phyloP scores from a whole-genome alignment of 805 yeast genomes.

The Candida tammaniensis region DNA sequence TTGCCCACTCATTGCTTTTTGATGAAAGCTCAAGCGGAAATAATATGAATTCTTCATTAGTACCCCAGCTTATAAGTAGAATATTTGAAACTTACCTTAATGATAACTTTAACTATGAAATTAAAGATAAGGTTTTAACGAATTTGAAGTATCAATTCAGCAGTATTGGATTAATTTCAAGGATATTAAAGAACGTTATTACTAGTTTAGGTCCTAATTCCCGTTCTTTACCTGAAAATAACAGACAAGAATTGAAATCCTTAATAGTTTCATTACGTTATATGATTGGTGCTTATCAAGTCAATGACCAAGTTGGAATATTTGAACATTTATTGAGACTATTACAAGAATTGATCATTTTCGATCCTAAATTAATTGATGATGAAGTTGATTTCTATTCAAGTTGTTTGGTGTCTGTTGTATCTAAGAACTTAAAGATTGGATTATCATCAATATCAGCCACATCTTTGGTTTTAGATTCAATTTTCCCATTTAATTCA shows the following conservation, averaged over 20 bases:
- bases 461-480: conserved; percentile 37
- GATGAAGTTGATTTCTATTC: conserved; percentile 30
- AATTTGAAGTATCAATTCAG: conserved; percentile 33
- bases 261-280: conserved; percentile 26
- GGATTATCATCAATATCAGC: conserved; percentile 32
- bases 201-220: conserved; percentile 40
- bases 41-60: conserved; percentile 36
- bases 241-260: conserved; percentile 22
- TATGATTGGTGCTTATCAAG: conserved; percentile 30
- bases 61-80: conserved; percentile 37
- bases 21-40: conserved; percentile 39
- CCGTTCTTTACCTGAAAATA: conserved; percentile 18
- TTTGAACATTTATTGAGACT: conserved; percentile 22
- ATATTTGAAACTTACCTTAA: conserved; percentile 32
- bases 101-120: conserved; percentile 36
- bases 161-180: conserved; percentile 21
- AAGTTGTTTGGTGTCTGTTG: conserved; percentile 23
- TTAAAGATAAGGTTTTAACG: conserved; percentile 29
- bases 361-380: conserved; percentile 34
- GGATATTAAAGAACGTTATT: conserved; percentile 27
- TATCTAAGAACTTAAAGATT: conserved; percentile 34
- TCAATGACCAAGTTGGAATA: conserved; percentile 25
- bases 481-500: conserved; percentile 45
- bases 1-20: conserved; percentile 54
- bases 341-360: conserved; percentile 38